A percentile compares a stretch with the other conserved stretches of the same genome.
Conservation (phyloP, 1,284 basidiomycete genomes). For the Lignosus rhinocerotis region DNA sequence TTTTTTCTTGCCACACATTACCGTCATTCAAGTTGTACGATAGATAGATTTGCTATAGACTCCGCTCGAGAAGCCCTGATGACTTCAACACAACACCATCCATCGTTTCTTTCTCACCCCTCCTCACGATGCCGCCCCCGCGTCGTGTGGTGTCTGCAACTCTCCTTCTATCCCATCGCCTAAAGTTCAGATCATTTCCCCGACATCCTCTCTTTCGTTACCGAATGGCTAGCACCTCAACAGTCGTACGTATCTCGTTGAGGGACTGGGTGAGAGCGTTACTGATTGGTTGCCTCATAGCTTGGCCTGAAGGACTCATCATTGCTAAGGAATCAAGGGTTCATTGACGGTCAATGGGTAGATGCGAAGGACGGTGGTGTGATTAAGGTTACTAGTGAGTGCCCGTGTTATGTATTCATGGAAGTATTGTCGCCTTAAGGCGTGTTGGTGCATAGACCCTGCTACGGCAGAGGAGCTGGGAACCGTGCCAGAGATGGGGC, state of each 20-base stretch:
- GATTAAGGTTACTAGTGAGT: slow-evolving; percentile 77
- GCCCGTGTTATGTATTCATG: background rate
- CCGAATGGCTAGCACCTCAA: slow-evolving; percentile 31
- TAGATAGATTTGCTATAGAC: background rate
- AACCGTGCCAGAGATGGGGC: slow-evolving; percentile 83
- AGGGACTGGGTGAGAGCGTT: too few species aligned
- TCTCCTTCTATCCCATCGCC: slow-evolving; percentile 5
- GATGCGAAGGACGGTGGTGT: slow-evolving; percentile 72
- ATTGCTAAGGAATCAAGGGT: slow-evolving; percentile 73
- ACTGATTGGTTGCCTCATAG: slow-evolving; percentile 34
- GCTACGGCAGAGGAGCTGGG: slow-evolving; percentile 81
- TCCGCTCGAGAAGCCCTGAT: too few species aligned
- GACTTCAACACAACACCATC: background rate
- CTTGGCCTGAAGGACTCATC: slow-evolving; percentile 76
- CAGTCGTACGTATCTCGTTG: slow-evolving; percentile 4
- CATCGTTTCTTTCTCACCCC: background rate
- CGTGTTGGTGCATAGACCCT: slow-evolving; percentile 59
- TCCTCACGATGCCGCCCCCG: slow-evolving; percentile 5
- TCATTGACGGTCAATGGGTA: slow-evolving; percentile 84
- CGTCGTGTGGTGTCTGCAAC: background rate
- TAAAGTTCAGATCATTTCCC: slow-evolving; percentile 13
- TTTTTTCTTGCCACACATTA: background rate
- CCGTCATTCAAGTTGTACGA: too few species aligned
- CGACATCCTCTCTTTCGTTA: slow-evolving; percentile 19
- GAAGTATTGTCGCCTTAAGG: background rate